A percentile compares a stretch with the other conserved stretches of the same genome.
Evolutionary conservation across 495 filamentous ascomycete genomes (phyloP).

Genomic region (Aspergillus egyptiacus): DNA sequence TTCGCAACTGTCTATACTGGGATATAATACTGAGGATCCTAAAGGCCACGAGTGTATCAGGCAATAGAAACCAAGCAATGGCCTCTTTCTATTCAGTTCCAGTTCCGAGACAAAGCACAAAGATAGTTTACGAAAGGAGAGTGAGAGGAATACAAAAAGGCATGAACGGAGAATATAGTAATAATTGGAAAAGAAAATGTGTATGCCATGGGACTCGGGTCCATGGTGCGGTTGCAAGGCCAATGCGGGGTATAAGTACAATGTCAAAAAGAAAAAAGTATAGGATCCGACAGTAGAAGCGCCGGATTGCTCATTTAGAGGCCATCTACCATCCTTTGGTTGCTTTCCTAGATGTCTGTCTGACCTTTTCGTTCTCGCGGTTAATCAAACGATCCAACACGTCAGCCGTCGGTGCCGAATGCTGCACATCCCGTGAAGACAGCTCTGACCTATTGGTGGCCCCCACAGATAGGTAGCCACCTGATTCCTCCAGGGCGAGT

Average conservation of each 20-base stretch:
- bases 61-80: too few species aligned
- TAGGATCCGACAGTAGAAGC: too few species aligned
- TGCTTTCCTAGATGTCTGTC: slow-evolving; percentile 30
- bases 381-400: slow-evolving; percentile 34
- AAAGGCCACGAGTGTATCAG: too few species aligned
- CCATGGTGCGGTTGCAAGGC: neutral
- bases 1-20: too few species aligned
- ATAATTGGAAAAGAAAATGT: too few species aligned
- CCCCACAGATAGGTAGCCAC: slow-evolving; percentile 48
- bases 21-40: too few species aligned
- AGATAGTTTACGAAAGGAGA: too few species aligned
- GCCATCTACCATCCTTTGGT: slow-evolving; percentile 32
- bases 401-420: slow-evolving; percentile 27
- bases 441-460: slow-evolving; percentile 19
- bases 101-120: too few species aligned
- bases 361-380: slow-evolving; percentile 35
- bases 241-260: slow-evolving; percentile 20
- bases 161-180: neutral
- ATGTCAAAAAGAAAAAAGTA: slow-evolving; percentile 10
- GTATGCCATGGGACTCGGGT: slow-evolving; percentile 10
- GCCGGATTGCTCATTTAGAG: too few species aligned
- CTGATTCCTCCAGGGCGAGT: slow-evolving; percentile 57
- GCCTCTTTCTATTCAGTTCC: too few species aligned
- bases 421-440: slow-evolving; percentile 17
- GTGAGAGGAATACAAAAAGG: slow-evolving; percentile 9